These are phyloP conservation scores for Aureobasidium namibiae DNA, from an alignment of 2,329 filamentous ascomycete genomes.

Conservation along the genomic window DNA sequence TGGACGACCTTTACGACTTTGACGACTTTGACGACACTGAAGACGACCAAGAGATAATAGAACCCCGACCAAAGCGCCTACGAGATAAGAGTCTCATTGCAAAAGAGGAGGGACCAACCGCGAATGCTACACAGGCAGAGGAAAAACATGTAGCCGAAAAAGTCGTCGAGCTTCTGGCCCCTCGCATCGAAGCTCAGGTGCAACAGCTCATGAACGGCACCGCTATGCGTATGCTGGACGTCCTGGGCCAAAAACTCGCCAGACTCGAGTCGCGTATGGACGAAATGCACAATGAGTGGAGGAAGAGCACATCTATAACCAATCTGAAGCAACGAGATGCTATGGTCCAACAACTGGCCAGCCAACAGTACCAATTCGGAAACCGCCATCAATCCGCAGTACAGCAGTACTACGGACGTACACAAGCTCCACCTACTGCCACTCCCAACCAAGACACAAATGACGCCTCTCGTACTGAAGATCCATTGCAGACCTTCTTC, in stretches of 20 bases:
- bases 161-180: neutral
- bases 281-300: slow-evolving; percentile 7
- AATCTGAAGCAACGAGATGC: neutral
- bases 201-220: neutral
- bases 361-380: neutral
- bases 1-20: neutral
- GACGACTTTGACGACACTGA: neutral
- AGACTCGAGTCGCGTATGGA: slow-evolving; percentile 2
- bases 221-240: neutral
- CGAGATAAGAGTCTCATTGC: neutral
- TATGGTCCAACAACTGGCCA: neutral
- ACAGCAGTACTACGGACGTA: neutral
- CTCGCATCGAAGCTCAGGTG: neutral
- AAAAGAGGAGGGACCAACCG: neutral
- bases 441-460: neutral
- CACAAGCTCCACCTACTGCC: neutral
- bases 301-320: neutral
- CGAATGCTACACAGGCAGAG: neutral
- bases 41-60: neutral
- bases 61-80: neutral
- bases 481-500: neutral
- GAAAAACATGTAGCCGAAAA: neutral
- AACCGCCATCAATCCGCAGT: neutral
- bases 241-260: neutral
- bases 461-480: neutral